Evolutionary conservation across 2,329 filamentous ascomycete species (phyloP).

Genomic region (Whalleya microplaca): DNA sequence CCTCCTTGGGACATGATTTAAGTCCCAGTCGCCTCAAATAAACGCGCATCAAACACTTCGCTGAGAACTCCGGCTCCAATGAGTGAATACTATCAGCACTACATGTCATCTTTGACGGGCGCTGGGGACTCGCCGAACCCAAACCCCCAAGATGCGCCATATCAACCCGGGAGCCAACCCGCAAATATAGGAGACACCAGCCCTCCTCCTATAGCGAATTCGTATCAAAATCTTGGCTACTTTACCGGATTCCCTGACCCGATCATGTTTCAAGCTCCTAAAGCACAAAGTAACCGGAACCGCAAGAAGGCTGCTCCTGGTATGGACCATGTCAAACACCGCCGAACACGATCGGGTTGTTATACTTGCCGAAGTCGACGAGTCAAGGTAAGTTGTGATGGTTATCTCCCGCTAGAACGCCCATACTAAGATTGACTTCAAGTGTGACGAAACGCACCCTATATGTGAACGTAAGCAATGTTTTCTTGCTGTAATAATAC

Average conservation of each 20-base stretch:
- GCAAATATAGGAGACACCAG: constrained; percentile 35
- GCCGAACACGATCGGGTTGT: constrained; percentile 90
- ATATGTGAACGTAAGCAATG: constrained; percentile 73
- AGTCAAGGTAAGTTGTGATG: constrained; percentile 72
- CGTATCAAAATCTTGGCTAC: constrained; percentile 54
- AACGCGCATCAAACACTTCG: constrained; percentile 16
- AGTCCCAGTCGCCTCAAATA: constrained; percentile 10
- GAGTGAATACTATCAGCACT: constrained; percentile 61
- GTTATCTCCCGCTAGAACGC: constrained; percentile 5
- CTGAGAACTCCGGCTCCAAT: constrained; percentile 40
- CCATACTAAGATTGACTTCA: constrained; percentile 32
- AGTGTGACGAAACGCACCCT: constrained; percentile 91
- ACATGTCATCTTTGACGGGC: constrained; percentile 57
- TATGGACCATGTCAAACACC: constrained; percentile 83
- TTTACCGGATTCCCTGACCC: constrained; percentile 56
- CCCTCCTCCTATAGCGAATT: constrained; percentile 42
- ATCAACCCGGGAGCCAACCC: constrained; percentile 39
- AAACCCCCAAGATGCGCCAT: constrained; percentile 46
- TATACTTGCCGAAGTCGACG: constrained; percentile 87
- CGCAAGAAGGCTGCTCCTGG: constrained; percentile 56
- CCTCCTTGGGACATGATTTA: constrained; percentile 5
- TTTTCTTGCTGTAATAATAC: constrained; percentile 8
- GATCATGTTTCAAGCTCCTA: constrained; percentile 51
- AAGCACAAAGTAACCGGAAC: constrained; percentile 47
- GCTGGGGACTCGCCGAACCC: constrained; percentile 41